Evolutionary conservation across 2,329 filamentous ascomycete species (phyloP), one percentile per base, ranked within the genome.

Genomic region (Rutstroemia sp.): DNA sequence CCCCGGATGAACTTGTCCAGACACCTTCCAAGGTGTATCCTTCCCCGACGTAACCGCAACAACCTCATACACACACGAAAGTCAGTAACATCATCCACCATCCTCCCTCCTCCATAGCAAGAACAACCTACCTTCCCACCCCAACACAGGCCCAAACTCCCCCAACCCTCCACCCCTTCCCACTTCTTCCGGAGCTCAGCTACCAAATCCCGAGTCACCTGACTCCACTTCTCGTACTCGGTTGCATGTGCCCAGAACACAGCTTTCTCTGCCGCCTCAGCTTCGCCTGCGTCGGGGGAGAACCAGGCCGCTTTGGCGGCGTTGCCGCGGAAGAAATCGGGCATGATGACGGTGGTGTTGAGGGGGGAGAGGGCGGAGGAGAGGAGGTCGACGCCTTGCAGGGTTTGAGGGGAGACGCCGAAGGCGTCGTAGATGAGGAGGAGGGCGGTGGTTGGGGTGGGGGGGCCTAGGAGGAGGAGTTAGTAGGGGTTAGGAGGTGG

Each of bases 301-400:
- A 57, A 81, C 72, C 77, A 78, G 17, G 60, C 47, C 79, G 75
- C 45, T 76, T 81, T 12, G 49, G 10, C 67, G 49, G 48, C 42
- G 10, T 52, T 44, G 68, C 88, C 91, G 57, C 87, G 79, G 76
- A 96, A 95, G 79, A 89, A 92, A 73, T 96, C 91, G 17, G 92
- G 92, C 59, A 96, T 91, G 72, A 92, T 88, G 64, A 96, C 88
- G 7, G 40, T n/a, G 3, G 34, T 48, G 10, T 40, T 16, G 63
- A 84, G 82, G 72, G 73, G 68, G 21, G 53, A 50, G 65, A 80
- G 75, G 57, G 76, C 74, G 51, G 72, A 72, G 42, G 81, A 76
- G 14, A 86, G 72, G 58, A 80, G 86, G 65, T 89, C 86, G 57
- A 83, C 83, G 30, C 85, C 86, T 68, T 88, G 84, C 2, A 87